Base-by-base conservation (phyloP, 768 basidiomycete species). In the Tephrocybe sp. region DNA sequence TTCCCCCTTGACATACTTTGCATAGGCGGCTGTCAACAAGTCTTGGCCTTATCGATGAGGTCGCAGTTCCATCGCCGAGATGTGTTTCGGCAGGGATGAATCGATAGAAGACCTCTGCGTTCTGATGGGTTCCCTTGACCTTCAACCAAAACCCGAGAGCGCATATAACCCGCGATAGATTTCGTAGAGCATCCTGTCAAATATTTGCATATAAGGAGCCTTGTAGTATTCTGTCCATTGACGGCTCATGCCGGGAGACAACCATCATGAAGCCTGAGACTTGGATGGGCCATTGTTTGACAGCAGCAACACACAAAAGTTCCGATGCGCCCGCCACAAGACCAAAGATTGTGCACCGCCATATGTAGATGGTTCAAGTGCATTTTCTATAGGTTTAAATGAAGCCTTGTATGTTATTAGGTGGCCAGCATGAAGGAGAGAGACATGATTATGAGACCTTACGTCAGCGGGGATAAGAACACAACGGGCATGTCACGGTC, bases 401-500 rank as follows among this genome's bases (percentile, higher is more conserved):
- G 34, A 36, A 36, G n/a, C 16, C 16, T 36, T 36, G 5, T n/a
- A 4, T 4, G 10, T 10, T 5, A 36, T 5, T 5, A 11, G 10
- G 34, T 16, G 10, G 34, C 34, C 34, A n/a, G 16, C 10, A 36
- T 36, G 24, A 18, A 30, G 4, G 23, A 23, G 31, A 23, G 19
- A 25, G 21, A 22, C 5, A 27, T 12, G 15, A n/a, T 38, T 24
- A 34, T n/a, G 45, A 43, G 19, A 21, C 39, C 12, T 56, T 57
- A 57, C 45, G 41, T 53, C 48, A 53, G 55, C 55, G 22, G 37
- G 47, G 45, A 23, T 47, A 50, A 54, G 49, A 45, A 31, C 43
- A 44, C 39, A 16, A 45, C 11, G 10, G 23, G 37, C n/a, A 34
- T n/a, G 49, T 50, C 45, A 55, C 49, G 45, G 39, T 31, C 48